Evolutionary conservation across 495 filamentous ascomycete species (phyloP).

Genomic region (Oidiodendron maius): DNA sequence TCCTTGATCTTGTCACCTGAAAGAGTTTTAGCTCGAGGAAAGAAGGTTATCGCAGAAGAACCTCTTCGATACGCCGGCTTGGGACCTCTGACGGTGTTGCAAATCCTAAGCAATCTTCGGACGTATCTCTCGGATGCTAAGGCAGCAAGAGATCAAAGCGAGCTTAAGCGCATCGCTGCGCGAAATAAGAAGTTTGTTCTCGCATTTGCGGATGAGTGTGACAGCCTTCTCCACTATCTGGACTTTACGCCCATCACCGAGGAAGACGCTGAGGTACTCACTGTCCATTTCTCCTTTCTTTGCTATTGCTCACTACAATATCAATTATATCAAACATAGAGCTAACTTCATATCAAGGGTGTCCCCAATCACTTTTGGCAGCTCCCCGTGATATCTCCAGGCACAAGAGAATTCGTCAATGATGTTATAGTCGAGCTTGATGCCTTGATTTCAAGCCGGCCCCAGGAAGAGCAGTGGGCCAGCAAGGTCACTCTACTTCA

Average conservation of each 20-base stretch:
- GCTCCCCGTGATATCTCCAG: conserved; percentile 10
- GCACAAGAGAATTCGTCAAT: conserved; percentile 17
- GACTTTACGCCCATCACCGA: conserved; percentile 14
- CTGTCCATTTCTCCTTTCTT: background rate
- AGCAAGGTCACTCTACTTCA: background rate
- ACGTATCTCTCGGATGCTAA: conserved; percentile 20
- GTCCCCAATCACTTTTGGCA: conserved; percentile 16
- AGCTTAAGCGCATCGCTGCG: conserved; percentile 16
- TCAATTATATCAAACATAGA: background rate
- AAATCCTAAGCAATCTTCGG: conserved; percentile 15
- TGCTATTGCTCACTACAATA: background rate
- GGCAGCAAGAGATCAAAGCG: background rate
- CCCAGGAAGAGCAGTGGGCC: conserved; percentile 1
- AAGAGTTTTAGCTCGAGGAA: conserved; percentile 13
- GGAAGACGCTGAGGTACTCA: conserved; percentile 10
- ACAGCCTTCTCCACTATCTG: conserved; percentile 17
- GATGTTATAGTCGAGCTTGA: conserved; percentile 18
- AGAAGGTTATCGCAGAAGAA: conserved; percentile 16
- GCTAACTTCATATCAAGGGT: conserved; percentile 7
- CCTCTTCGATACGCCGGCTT: conserved; percentile 13
- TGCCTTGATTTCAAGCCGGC: background rate
- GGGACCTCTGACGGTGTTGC: conserved; percentile 3
- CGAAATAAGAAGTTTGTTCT: conserved; percentile 24
- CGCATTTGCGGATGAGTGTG: conserved; percentile 21
- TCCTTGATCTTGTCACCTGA: conserved; percentile 6